Conservation (phyloP, 768 basidiomycete species). For the Termitomyces sp. region DNA sequence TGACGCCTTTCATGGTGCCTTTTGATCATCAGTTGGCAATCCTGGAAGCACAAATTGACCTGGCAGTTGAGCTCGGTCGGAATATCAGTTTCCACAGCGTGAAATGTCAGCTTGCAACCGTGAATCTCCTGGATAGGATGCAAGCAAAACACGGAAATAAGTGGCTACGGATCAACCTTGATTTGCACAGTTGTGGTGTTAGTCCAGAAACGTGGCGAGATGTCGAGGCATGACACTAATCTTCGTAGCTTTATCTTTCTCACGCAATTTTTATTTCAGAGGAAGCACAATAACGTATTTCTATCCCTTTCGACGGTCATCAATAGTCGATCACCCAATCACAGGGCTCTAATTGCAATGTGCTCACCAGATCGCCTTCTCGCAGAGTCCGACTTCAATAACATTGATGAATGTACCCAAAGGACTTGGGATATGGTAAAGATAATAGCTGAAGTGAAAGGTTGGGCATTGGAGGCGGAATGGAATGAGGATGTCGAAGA, state of each 20-base stretch:
- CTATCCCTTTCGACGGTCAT: constrained; percentile 86
- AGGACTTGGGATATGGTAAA: constrained; percentile 76
- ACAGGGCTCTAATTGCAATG: constrained; percentile 55
- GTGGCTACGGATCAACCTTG: constrained; percentile 71
- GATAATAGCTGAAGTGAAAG: constrained; percentile 67
- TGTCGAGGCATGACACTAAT: constrained; percentile 54
- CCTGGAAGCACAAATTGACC: constrained; percentile 76
- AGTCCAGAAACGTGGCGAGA: constrained; percentile 69
- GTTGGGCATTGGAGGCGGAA: constrained; percentile 65
- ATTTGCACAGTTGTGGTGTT: constrained; percentile 87
- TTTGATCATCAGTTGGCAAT: constrained; percentile 75
- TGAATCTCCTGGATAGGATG: constrained; percentile 60
- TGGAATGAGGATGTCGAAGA: constrained; percentile 38
- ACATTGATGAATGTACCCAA: constrained; percentile 48
- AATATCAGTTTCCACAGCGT: constrained; percentile 89
- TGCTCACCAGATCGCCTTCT: constrained; percentile 67
- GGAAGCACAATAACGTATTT: constrained; percentile 69
- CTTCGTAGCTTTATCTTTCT: background rate
- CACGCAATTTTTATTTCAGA: constrained; percentile 32
- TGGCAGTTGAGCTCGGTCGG: constrained; percentile 75
- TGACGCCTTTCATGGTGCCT: constrained; percentile 77
- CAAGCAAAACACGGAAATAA: constrained; percentile 45
- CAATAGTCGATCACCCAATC: constrained; percentile 64
- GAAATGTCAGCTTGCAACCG: constrained; percentile 62
- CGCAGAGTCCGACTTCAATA: constrained; percentile 81